Conservation (phyloP, 192 early-diverging fungal species). For the Thamnidium elegans region DNA sequence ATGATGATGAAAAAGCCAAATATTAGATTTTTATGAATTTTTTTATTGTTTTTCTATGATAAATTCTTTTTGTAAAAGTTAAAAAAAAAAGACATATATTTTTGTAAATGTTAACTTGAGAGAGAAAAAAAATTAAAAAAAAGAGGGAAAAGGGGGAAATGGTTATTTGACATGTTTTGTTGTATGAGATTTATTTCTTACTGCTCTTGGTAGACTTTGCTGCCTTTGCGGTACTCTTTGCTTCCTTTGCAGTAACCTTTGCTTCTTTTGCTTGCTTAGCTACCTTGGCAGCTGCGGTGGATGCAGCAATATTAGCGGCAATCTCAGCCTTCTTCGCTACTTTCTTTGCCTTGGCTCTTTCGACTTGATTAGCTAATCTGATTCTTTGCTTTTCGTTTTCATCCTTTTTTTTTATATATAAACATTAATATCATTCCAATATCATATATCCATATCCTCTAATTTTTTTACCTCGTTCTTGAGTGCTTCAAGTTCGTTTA, state of each 20-base stretch:
- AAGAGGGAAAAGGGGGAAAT: too few relatives aligned
- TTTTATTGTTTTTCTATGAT: too few relatives aligned
- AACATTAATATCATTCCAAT: not conserved
- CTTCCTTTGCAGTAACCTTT: not conserved
- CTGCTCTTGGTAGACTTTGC: not conserved
- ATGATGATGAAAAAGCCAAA: not conserved
- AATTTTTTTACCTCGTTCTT: slow-evolving; percentile 34
- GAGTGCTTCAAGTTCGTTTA: slow-evolving; percentile 41
- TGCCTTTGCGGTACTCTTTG: not conserved
- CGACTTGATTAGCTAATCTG: slow-evolving; percentile 15
- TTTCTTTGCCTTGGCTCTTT: slow-evolving; percentile 22
- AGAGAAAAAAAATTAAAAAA: too few relatives aligned
- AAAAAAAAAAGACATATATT: not conserved
- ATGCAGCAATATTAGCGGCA: too few relatives aligned
- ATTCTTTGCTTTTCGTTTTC: slow-evolving; percentile 21
- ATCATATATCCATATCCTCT: not conserved
- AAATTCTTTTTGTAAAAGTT: not conserved
- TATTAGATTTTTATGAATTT: too few relatives aligned
- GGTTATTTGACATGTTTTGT: not conserved
- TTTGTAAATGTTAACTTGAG: not conserved
- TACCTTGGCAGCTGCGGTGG: not conserved
- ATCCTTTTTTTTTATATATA: slow-evolving; percentile 1
- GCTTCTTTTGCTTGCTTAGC: not conserved
- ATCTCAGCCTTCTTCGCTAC: slow-evolving; percentile 4
- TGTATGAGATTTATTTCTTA: not conserved